A percentile compares a stretch with the other conserved stretches of the same genome.
phyloP scores from a whole-genome alignment of 345 rosid species.

The Pelargonium nanum region DNA sequence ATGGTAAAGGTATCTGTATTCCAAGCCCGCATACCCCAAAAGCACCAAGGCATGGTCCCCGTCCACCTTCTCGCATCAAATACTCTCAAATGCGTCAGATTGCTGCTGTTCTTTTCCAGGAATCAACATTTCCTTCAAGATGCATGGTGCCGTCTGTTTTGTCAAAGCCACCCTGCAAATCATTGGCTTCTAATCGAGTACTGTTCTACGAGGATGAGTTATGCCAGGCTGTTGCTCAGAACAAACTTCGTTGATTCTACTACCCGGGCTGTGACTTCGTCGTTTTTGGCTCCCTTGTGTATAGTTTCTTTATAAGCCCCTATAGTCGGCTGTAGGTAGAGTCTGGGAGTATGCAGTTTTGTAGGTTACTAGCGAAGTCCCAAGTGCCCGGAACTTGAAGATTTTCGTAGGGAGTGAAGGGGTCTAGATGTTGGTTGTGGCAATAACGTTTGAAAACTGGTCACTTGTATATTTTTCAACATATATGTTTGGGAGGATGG shows the following conservation, averaged over 20 bases:
- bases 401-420: conserved; percentile 21
- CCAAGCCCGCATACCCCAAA: conserved; percentile 71
- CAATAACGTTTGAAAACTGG: conserved; percentile 27
- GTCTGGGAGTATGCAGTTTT: conserved; percentile 45
- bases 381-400: conserved; percentile 21
- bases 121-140: conserved; percentile 60
- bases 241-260: conserved; percentile 56
- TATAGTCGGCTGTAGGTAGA: conserved; percentile 31
- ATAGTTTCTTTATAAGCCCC: conserved; percentile 31
- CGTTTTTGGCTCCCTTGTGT: conserved; percentile 19
- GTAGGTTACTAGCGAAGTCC: conserved; percentile 35
- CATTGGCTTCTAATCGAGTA: conserved; percentile 63
- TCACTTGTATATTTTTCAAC: conserved; percentile 27
- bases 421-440: conserved; percentile 22
- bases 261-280: background rate
- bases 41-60: conserved; percentile 90
- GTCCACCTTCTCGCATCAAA: conserved; percentile 71
- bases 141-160: conserved; percentile 73
- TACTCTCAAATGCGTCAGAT: conserved; percentile 69
- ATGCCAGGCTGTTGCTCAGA: conserved; percentile 93
- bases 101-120: conserved; percentile 86
- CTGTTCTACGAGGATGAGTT: conserved; percentile 88
- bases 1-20: conserved; percentile 33
- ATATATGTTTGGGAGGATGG: conserved; percentile 23
- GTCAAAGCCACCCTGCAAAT: conserved; percentile 64